These are phyloP conservation scores for Microbotryum lychnidis-dioicae DNA, from an alignment of 1,284 basidiomycete species.

Conservation along the genomic window DNA sequence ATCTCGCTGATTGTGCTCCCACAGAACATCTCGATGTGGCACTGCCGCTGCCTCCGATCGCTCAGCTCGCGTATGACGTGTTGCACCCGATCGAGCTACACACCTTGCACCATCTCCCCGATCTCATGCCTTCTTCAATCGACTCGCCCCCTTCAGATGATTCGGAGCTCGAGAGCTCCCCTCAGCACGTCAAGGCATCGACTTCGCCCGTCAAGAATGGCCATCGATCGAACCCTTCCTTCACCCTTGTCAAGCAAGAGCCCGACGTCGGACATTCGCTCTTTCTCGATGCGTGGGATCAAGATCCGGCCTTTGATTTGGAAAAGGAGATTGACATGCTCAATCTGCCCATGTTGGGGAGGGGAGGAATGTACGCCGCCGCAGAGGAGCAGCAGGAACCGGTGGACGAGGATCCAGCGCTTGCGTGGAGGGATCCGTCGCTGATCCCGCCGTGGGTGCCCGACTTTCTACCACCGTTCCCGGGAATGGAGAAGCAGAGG, in stretches of 20 bases:
- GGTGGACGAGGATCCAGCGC: slow-evolving; percentile 9
- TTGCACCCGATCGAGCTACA: slow-evolving; percentile 12
- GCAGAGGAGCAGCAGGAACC: slow-evolving; percentile 3
- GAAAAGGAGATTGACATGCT: not conserved
- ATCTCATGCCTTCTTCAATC: slow-evolving; percentile 2
- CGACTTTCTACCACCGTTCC: slow-evolving; percentile 32
- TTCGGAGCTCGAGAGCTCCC: not conserved
- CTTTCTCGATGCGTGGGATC: slow-evolving; percentile 1
- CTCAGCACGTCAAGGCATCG: too few species aligned
- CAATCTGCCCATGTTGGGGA: not conserved
- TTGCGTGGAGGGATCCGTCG: slow-evolving; percentile 14
- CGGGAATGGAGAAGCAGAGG: slow-evolving; percentile 23
- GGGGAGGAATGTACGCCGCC: not conserved
- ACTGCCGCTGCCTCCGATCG: slow-evolving; percentile 5
- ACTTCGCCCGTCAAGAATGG: too few species aligned
- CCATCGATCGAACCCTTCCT: too few species aligned
- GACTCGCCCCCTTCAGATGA: slow-evolving; percentile 9
- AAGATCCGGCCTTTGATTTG: not conserved
- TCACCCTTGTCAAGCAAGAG: not conserved
- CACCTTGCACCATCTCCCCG: slow-evolving; percentile 9
- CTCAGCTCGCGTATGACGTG: slow-evolving; percentile 22
- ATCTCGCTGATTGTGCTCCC: not conserved
- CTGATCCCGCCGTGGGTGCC: slow-evolving; percentile 20
- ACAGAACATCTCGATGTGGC: slow-evolving; percentile 15
- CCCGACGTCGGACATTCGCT: not conserved